Base-by-base conservation (phyloP, 768 basidiomycete species). In the Baorangia bicolor region DNA sequence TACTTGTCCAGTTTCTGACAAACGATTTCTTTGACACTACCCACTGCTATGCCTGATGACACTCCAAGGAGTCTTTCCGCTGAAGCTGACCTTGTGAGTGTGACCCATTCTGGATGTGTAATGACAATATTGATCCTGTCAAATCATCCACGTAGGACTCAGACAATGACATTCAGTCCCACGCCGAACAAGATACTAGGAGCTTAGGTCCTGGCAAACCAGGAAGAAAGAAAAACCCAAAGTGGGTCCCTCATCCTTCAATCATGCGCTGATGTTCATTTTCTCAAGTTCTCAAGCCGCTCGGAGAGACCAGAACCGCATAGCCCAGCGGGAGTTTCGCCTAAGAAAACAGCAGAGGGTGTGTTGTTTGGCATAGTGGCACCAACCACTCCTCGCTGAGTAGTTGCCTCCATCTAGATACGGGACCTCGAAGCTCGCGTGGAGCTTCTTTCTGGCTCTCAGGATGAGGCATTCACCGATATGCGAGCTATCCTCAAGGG, bases 381-480 rank as follows among this genome's bases (percentile, higher is more conserved):
- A 20, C 46, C 51, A 30, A 34, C 50, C 10, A 7, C 20, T 20
- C 31, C 35, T 44, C 34, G 47, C 51, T 54, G 51, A 57, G 39
- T 27, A 41, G 20, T 48, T 52, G 58, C 42, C 43, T 35, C 51
- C 43, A 28, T 38, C 46, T 63, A 97, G 92, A 94, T 97, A 71
- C 90, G 94, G 21, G 94, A 97, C 73, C 84, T 97, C 35, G 94
- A 97, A 74, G 94, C 94, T 20, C 84, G 91, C 42, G 92, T 97
- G n/a, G 94, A 95, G 73, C 86, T 97, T 9, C 81, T 97, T 18
- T 96, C 94, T 6, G 93, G 92, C 20, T 91, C 90, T 39, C 87
- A 93, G 65, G 94, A 94, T 78, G 92, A 96, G 72, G 86, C 92
- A 7, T 75, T 92, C 51, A 83, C 82, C 28, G 89, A 94, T 70